Evolutionary conservation across 352 stramenopile genomes (phyloP), one percentile per base, ranked within the genome.

Genomic region (Nothophytophthora sp.): DNA sequence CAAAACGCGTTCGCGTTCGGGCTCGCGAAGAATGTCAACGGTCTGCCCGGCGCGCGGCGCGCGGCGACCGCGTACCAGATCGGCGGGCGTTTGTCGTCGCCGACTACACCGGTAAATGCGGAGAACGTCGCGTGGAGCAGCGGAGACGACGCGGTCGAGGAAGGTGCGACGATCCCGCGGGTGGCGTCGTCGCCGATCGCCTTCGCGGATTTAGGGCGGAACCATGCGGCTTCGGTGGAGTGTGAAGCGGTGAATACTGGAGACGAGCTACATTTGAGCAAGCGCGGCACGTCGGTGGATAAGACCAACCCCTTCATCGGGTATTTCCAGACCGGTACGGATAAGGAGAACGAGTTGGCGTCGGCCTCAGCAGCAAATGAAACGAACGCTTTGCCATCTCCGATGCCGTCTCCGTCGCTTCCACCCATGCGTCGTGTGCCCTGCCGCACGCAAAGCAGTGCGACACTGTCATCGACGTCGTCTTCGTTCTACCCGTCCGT

Each of bases 281-380:
- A 74, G 40, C 63, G 77, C 32, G 70, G 68, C 9, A 76, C 60
- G 15, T 71, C 70, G 13, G 81, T 93, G 13, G 78, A 93, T 70
- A 94, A 94, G 73, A 90, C 70, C 29, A 94, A 94, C 45, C 83
- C 83, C 18, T 94, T 94, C 55, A 90, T 94, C 49, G 83, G 83
- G 27, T 94, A 92, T 47, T 94, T 94, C 53, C 77, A 93, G 49
- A 86, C 63, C 32, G 70, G 63, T 9, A 67, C 50, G 6, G 60
- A 76, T 30, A 54, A 65, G 41, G 43, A 24, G 23, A 46, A 68
- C 42, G 52, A 23, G 37, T 23, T 37, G 12, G 32, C 16, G 29
- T 24, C 35, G 35, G 29, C 23, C 15, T 9, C 13, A 7, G 34
- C 23, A 36, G 15, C 23, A 38, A 28, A 37, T 24, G 23, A 32